Conservation (phyloP, 176 grass and related monocot genomes). For the Aegilops speltoides region DNA sequence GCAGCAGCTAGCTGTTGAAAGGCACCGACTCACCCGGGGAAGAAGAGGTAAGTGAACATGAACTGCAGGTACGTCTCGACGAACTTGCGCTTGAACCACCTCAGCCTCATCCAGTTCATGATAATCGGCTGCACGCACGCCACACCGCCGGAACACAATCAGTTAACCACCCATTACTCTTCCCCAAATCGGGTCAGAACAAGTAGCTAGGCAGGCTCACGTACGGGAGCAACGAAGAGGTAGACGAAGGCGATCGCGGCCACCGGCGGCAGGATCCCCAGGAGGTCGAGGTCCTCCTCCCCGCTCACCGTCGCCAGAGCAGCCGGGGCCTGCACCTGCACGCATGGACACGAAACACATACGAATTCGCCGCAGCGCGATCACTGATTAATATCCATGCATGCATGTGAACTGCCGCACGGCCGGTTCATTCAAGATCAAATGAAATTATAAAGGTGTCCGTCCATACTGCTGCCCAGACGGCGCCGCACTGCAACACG, state of each 20-base stretch:
- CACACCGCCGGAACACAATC: neutral
- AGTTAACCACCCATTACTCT: neutral
- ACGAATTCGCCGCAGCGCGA: neutral
- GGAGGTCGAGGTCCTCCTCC: slow-evolving; percentile 67
- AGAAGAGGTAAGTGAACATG: slow-evolving; percentile 92
- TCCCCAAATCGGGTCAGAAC: neutral
- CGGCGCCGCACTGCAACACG: slow-evolving; percentile 53
- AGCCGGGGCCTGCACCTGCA: slow-evolving; percentile 58
- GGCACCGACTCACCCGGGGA: slow-evolving; percentile 52
- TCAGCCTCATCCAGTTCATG: slow-evolving; percentile 85
- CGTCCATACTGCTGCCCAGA: slow-evolving; percentile 58
- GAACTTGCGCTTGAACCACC: slow-evolving; percentile 87
- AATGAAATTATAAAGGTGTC: neutral
- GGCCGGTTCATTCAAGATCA: neutral
- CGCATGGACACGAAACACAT: neutral
- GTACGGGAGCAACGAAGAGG: slow-evolving; percentile 67
- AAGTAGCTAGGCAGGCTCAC: neutral
- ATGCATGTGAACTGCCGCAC: neutral
- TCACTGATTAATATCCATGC: neutral
- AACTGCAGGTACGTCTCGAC: slow-evolving; percentile 86
- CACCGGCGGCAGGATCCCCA: slow-evolving; percentile 53
- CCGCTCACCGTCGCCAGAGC: slow-evolving; percentile 83
- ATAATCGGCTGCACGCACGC: slow-evolving; percentile 63
- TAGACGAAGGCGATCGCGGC: slow-evolving; percentile 63
- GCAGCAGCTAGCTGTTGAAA: neutral